These are phyloP conservation scores for Ganoderma lingzhi DNA, from an alignment of 1,284 basidiomycete species.

Conservation along the genomic window DNA sequence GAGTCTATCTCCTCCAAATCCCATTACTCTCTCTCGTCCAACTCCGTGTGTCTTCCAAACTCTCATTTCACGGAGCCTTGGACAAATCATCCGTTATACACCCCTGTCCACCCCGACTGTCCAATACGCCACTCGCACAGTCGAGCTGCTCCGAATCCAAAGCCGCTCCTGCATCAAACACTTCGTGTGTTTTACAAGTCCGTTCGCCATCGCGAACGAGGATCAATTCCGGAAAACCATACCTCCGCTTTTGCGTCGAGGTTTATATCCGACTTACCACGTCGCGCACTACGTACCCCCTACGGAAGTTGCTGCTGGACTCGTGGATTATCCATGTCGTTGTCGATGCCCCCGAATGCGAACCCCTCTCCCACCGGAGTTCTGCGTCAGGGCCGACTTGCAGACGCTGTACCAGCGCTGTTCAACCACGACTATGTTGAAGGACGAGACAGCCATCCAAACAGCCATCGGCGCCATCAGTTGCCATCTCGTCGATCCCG, in stretches of 20 bases:
- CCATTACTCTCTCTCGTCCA: background rate
- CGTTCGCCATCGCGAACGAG: background rate
- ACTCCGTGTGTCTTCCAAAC: background rate
- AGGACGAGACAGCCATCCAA: background rate
- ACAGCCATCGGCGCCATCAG: background rate
- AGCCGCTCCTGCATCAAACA: background rate
- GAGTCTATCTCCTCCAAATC: background rate
- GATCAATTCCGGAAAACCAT: background rate
- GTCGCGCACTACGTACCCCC: background rate
- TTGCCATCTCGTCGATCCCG: background rate
- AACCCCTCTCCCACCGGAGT: background rate
- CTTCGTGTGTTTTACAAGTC: background rate
- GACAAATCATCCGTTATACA: background rate
- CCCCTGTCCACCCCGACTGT: background rate
- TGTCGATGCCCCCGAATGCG: background rate
- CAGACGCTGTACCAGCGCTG: background rate
- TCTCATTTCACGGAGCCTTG: background rate
- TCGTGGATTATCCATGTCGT: background rate
- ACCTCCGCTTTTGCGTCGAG: background rate
- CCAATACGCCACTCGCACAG: background rate
- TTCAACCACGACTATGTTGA: slow-evolving; percentile 1
- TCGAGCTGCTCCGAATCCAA: background rate
- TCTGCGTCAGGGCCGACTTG: background rate
- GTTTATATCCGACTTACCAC: background rate
- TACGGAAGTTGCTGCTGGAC: background rate